phyloP scores from a whole-genome alignment of 225 moss, liverwort and hornwort genomes.

The Ulota crispa region DNA sequence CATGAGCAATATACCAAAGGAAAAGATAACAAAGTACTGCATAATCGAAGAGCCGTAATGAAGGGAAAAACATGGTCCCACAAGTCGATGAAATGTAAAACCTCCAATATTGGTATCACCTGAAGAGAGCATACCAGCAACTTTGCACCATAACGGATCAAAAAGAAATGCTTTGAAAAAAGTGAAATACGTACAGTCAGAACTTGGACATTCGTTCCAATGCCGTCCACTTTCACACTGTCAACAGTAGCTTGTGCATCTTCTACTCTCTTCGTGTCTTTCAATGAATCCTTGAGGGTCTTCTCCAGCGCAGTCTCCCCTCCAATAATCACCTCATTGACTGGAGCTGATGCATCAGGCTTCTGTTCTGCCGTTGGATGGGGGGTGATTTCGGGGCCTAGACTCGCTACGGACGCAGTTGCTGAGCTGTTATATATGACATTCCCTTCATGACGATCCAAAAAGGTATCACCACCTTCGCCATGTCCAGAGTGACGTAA shows the following conservation, averaged over 20 bases:
- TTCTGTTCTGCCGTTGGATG: constrained; percentile 36
- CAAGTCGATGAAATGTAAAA: not conserved
- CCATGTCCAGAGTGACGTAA: constrained; percentile 53
- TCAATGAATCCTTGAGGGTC: constrained; percentile 68
- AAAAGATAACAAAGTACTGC: not conserved
- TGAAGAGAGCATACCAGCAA: not conserved
- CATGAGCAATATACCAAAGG: not conserved
- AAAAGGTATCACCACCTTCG: constrained; percentile 41
- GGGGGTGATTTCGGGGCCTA: constrained; percentile 45
- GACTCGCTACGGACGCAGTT: constrained; percentile 60
- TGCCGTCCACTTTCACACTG: constrained; percentile 86
- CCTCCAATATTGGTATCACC: not conserved
- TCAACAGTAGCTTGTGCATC: constrained; percentile 80
- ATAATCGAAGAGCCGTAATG: not conserved
- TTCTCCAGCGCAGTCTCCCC: constrained; percentile 75
- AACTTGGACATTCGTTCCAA: constrained; percentile 87
- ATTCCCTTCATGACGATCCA: constrained; percentile 58
- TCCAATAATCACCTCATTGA: constrained; percentile 74
- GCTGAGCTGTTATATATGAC: constrained; percentile 52
- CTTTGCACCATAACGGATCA: not conserved
- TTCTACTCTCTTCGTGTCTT: constrained; percentile 71
- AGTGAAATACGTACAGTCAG: constrained; percentile 52
- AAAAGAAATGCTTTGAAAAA: not conserved
- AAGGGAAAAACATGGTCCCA: not conserved
- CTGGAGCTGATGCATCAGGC: constrained; percentile 53